A percentile compares a stretch with the other conserved stretches of the same genome.
Evolutionary conservation across 176 grass and related monocot genomes (phyloP).

Genomic region (Otatea glauca): DNA sequence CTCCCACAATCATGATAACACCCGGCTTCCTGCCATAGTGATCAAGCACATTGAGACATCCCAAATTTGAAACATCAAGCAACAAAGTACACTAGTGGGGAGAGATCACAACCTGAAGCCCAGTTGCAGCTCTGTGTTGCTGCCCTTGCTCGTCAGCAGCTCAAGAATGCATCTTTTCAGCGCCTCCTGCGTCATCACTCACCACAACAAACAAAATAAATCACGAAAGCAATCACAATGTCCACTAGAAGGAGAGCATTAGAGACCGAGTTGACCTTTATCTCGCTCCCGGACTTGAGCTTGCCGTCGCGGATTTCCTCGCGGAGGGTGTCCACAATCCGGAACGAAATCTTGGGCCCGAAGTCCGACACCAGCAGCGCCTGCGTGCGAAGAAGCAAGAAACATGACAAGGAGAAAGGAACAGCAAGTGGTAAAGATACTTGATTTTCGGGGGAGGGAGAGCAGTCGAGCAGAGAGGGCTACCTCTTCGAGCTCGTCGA

Average conservation of each 20-base stretch:
- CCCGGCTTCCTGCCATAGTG: constrained; percentile 69
- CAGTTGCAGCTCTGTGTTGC: constrained; percentile 82
- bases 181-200: constrained; percentile 49
- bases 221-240: not conserved
- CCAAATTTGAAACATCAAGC: constrained; percentile 22
- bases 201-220: not conserved
- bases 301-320: constrained; percentile 88
- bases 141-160: constrained; percentile 78
- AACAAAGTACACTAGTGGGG: not conserved
- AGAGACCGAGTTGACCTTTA: constrained; percentile 59
- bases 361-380: constrained; percentile 96
- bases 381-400: constrained; percentile 36
- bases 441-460: not conserved
- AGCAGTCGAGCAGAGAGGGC: not conserved
- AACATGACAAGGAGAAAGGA: not conserved
- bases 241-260: not conserved
- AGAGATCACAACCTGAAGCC: constrained; percentile 73
- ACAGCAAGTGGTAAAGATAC: not conserved
- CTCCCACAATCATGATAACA: constrained; percentile 89
- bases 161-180: constrained; percentile 80
- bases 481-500: constrained; percentile 94
- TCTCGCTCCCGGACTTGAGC: constrained; percentile 93
- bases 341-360: constrained; percentile 92
- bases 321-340: constrained; percentile 86
- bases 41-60: constrained; percentile 20